Evolutionary conservation across 345 rosid species (phyloP), one percentile per base, ranked within the genome.

Genomic region (Salix udensis): DNA sequence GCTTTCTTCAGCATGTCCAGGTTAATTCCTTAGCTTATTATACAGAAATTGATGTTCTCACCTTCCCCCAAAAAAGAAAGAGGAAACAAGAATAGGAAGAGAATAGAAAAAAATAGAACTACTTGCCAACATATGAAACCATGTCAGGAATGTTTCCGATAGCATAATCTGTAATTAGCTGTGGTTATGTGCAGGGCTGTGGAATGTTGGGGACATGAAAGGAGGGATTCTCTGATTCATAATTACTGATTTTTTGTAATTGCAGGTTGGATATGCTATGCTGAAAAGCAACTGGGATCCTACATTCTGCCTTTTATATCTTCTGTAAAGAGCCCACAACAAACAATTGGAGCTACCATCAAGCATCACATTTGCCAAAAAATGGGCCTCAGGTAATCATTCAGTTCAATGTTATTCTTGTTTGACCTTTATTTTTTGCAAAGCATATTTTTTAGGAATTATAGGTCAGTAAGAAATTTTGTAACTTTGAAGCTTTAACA

Each of bases 201-300:
- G 58, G 36, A 31, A 18, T 46, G 7, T 72, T 42, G 26, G 14
- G 14, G 28, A 10, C 24, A 0, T 58, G 64, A 11, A 9, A 58
- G 64, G 64, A 58, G 24, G 2, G 64, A 24, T 58, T 58, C 14
- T 23, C 6, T 58, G 28, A 58, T 58, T 46, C 52, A 46, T 46
- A 46, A 14, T 46, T 15, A 15, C 52, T 14, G 18, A 46, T 14
- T 70, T 50, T 84, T 39, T 78, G 28, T 77, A 64, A 77, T 83
- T 78, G 39, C 89, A 96, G 97, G 98, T 86, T 96, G 99, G 99
- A 88, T 96, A 73, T 96, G 99, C 85, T 94, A 96, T 82, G 99
- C 97, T 74, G 99, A 96, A 79, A 96, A 96, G 75, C 88, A 87
- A 86, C 90, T 88, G 75, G 99, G 97, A 67, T 91, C 97, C 2